A percentile compares a stretch with the other conserved stretches of the same genome.
Conservation (phyloP, 192 early-diverging fungal species). For the Entomortierella lignicola region DNA sequence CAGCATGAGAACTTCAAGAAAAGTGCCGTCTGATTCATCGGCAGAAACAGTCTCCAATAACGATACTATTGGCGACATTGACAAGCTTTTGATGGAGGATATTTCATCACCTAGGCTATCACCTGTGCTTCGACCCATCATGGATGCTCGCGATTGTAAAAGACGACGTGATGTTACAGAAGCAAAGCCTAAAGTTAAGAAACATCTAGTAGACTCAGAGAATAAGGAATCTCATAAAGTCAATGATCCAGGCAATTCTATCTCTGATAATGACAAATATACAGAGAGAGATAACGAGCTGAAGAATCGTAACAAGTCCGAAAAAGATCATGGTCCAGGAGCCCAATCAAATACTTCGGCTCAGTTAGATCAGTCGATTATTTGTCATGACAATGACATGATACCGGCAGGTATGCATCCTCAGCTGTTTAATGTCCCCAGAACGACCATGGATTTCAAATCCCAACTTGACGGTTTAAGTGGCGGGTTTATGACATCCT, state of each 20-base stretch:
- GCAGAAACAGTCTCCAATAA: neutral
- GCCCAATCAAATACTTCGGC: neutral
- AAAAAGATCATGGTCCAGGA: neutral
- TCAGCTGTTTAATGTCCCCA: conserved; percentile 1
- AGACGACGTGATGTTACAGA: neutral
- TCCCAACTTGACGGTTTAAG: neutral
- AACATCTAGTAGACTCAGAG: too few species aligned
- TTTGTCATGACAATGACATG: neutral
- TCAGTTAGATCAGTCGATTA: neutral
- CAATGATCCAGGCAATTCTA: too few species aligned
- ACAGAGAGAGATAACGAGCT: too few species aligned
- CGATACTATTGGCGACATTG: conserved; percentile 24
- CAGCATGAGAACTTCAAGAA: neutral
- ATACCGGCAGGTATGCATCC: too few species aligned
- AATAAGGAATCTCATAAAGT: too few species aligned
- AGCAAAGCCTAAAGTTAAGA: too few species aligned
- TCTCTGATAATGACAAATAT: too few species aligned
- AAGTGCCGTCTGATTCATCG: neutral
- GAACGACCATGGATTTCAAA: neutral
- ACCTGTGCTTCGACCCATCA: neutral
- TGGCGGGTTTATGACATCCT: neutral
- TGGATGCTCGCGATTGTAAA: neutral
- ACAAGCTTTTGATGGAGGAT: conserved; percentile 9
- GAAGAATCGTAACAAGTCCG: too few species aligned
- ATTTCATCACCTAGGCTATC: neutral